Conservation (phyloP, 2,329 filamentous ascomycete genomes). For the Colletotrichum zoysiae region DNA sequence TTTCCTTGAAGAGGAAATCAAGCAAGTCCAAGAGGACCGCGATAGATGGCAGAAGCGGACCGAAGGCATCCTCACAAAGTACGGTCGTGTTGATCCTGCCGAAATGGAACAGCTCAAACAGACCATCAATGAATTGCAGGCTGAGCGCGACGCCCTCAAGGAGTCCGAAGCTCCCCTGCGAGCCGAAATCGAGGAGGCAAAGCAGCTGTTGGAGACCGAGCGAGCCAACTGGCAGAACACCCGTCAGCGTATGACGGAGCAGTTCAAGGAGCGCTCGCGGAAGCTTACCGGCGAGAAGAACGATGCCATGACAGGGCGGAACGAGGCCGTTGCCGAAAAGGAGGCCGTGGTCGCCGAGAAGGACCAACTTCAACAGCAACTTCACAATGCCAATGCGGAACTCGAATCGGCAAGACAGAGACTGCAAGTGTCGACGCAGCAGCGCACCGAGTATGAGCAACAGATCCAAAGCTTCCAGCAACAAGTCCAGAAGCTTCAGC, state of each 20-base stretch:
- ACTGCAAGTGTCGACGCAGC: conserved; percentile 48
- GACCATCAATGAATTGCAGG: conserved; percentile 74
- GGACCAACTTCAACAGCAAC: conserved; percentile 62
- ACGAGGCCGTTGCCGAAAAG: conserved; percentile 64
- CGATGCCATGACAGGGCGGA: conserved; percentile 64
- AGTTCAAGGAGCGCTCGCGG: conserved; percentile 72
- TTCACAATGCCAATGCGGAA: conserved; percentile 65
- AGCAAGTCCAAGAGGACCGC: conserved; percentile 88
- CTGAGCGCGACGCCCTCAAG: conserved; percentile 71
- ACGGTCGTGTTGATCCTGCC: conserved; percentile 93
- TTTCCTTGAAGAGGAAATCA: conserved; percentile 88
- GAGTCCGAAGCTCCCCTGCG: conserved; percentile 64
- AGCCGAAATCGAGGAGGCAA: conserved; percentile 65
- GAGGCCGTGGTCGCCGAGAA: conserved; percentile 66
- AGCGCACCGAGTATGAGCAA: conserved; percentile 55
- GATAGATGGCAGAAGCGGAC: conserved; percentile 97
- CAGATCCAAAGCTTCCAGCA: conserved; percentile 60
- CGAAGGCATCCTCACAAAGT: conserved; percentile 95
- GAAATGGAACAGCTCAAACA: conserved; percentile 92
- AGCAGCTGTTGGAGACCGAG: conserved; percentile 66
- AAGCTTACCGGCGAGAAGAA: conserved; percentile 67
- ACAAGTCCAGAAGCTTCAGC: conserved; percentile 55
- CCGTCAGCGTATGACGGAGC: conserved; percentile 68
- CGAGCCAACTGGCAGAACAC: conserved; percentile 65
- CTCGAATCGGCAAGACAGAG: conserved; percentile 62